phyloP scores from a whole-genome alignment of 805 yeast species.

The Cyberlindnera maritima region DNA sequence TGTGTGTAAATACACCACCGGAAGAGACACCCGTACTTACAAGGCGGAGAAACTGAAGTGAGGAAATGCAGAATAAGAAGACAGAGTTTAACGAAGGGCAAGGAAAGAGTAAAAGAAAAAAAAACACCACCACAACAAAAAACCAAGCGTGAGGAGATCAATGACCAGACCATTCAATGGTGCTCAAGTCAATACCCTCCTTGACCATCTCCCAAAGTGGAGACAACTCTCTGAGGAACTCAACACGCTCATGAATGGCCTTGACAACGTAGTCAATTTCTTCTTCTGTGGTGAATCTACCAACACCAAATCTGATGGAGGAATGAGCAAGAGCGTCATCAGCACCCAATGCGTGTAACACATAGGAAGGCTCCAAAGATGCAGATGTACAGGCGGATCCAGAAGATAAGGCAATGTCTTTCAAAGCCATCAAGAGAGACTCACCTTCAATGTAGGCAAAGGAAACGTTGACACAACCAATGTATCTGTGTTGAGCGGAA shows the following conservation, averaged over 20 bases:
- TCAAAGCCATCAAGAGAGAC: constrained; percentile 93
- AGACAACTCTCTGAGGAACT: constrained; percentile 84
- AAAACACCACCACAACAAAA: too few relatives aligned
- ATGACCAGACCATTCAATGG: constrained; percentile 98
- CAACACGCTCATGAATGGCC: constrained; percentile 86
- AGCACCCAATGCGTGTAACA: constrained; percentile 93
- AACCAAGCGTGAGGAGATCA: constrained; percentile 31
- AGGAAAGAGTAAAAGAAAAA: too few relatives aligned
- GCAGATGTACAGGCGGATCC: constrained; percentile 99
- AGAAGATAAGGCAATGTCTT: constrained; percentile 92
- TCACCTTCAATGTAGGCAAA: constrained; percentile 99
- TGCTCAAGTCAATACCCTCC: constrained; percentile 91
- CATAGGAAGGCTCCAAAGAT: constrained; percentile 95
- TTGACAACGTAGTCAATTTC: constrained; percentile 92
- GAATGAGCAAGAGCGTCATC: constrained; percentile 98
- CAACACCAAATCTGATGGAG: constrained; percentile 95
- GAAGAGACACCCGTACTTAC: background rate
- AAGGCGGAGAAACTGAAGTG: background rate
- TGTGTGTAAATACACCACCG: background rate
- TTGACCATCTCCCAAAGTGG: constrained; percentile 99
- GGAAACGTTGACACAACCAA: constrained; percentile 95
- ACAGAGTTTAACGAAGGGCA: background rate
- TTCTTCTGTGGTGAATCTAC: constrained; percentile 94
- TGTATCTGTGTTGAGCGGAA: constrained; percentile 65
- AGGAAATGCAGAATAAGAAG: background rate